Conservation (phyloP, 2,329 filamentous ascomycete species). For the Fusarium subtropicale region DNA sequence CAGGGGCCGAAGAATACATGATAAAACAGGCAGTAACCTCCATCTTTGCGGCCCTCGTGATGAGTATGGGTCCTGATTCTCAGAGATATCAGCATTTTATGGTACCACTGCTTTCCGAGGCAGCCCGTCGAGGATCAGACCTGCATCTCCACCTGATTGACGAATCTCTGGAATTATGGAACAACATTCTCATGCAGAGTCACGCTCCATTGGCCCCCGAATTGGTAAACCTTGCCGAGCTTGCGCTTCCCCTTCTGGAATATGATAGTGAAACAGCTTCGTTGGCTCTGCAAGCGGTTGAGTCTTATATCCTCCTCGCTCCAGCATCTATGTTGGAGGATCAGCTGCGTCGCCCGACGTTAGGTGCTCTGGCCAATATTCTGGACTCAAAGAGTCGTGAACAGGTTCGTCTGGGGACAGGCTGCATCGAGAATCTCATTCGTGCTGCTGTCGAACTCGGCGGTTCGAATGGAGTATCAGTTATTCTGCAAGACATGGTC, state of each 20-base stretch:
- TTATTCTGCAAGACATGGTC: slow-evolving; percentile 75
- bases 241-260: slow-evolving; percentile 73
- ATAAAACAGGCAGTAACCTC: slow-evolving; percentile 94
- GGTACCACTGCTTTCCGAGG: slow-evolving; percentile 83
- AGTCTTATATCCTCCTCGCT: slow-evolving; percentile 77
- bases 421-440: slow-evolving; percentile 74
- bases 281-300: slow-evolving; percentile 71
- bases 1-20: slow-evolving; percentile 83
- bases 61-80: slow-evolving; percentile 83
- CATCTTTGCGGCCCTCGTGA: slow-evolving; percentile 85
- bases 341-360: slow-evolving; percentile 62
- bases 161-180: slow-evolving; percentile 92
- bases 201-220: slow-evolving; percentile 70
- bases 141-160: slow-evolving; percentile 87
- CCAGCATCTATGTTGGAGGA: slow-evolving; percentile 74
- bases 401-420: slow-evolving; percentile 67
- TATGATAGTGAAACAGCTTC: slow-evolving; percentile 73
- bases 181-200: slow-evolving; percentile 76
- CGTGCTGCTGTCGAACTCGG: slow-evolving; percentile 71
- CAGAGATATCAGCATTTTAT: slow-evolving; percentile 83
- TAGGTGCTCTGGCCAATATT: slow-evolving; percentile 62
- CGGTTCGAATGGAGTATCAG: slow-evolving; percentile 67
- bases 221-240: slow-evolving; percentile 71
- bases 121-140: slow-evolving; percentile 80
- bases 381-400: slow-evolving; percentile 68